Evolutionary conservation across 805 yeast genomes (phyloP).

Genomic region (Saccharomyces eubayanus): DNA sequence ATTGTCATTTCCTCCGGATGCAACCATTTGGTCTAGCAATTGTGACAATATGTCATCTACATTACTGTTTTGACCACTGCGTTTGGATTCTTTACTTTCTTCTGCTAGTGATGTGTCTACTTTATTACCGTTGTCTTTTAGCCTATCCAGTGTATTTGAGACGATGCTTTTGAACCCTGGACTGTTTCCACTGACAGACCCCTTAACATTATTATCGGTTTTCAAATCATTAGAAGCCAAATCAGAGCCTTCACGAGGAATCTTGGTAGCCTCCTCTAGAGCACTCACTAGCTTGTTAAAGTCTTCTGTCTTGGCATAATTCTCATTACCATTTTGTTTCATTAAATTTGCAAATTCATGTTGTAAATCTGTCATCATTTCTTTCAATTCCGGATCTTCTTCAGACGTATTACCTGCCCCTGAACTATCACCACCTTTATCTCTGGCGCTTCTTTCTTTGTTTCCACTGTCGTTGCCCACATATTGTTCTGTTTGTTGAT

Average conservation of each 20-base stretch:
- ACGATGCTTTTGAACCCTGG: constrained; percentile 63
- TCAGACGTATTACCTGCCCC: constrained; percentile 4
- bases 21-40: constrained; percentile 53
- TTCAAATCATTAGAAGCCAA: constrained; percentile 33
- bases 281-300: constrained; percentile 31
- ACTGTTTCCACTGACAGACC: constrained; percentile 23
- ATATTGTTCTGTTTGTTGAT: constrained; percentile 51
- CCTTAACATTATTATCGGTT: constrained; percentile 41
- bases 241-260: constrained; percentile 1
- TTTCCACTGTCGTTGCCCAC: constrained; percentile 30
- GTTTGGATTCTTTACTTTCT: constrained; percentile 35
- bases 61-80: constrained; percentile 18
- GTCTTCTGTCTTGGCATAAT: constrained; percentile 20
- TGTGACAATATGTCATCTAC: constrained; percentile 50
- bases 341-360: constrained; percentile 21
- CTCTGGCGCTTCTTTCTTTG: constrained; percentile 11
- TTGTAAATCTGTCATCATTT: constrained; percentile 21
- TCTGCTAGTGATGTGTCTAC: constrained; percentile 50
- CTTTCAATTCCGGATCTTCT: constrained; percentile 29
- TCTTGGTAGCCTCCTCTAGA: constrained; percentile 23
- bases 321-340: constrained; percentile 16
- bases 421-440: constrained; percentile 5
- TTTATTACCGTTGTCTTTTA: constrained; percentile 65
- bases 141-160: constrained; percentile 67
- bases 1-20: constrained; percentile 34